A percentile compares a stretch with the other conserved stretches of the same genome.
phyloP scores from a whole-genome alignment of 352 stramenopile species.

The Thalassiosira mediterranea region DNA sequence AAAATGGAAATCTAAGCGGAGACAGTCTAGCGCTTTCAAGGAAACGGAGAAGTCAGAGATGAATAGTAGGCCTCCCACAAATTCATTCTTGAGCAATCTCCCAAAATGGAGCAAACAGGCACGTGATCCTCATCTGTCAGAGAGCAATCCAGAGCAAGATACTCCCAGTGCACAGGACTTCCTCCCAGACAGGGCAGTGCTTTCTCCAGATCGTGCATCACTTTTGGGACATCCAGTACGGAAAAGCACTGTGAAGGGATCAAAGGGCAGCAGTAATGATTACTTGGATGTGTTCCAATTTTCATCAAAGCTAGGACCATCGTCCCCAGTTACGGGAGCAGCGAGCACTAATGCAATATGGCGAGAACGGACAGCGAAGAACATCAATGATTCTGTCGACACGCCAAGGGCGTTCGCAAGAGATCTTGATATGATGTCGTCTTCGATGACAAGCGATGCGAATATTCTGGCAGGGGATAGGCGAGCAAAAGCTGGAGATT shows the following conservation, averaged over 20 bases:
- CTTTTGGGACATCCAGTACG: constrained; percentile 1
- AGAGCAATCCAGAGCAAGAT: not conserved
- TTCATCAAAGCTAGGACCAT: constrained; percentile 15
- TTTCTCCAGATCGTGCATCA: constrained; percentile 13
- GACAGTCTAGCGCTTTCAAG: constrained; percentile 1
- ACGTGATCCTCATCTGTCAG: not conserved
- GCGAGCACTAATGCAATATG: constrained; percentile 20
- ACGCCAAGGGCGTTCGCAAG: constrained; percentile 25
- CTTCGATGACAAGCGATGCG: constrained; percentile 4
- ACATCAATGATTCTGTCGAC: constrained; percentile 10
- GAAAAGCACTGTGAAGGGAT: not conserved
- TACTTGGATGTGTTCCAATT: constrained; percentile 29
- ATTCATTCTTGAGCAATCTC: not conserved
- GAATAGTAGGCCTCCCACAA: constrained; percentile 9
- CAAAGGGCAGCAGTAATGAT: not conserved
- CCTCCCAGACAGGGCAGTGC: too few species aligned
- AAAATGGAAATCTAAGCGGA: not conserved
- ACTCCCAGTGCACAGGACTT: too few species aligned
- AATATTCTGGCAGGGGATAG: too few species aligned
- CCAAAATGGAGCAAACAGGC: not conserved
- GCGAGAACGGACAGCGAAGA: constrained; percentile 5
- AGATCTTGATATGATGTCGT: constrained; percentile 23
- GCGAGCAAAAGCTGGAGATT: not conserved
- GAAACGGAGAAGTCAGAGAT: constrained; percentile 15
- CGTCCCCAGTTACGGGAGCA: not conserved